Evolutionary conservation across 2,329 filamentous ascomycete species (phyloP).

Genomic region (Diaporthe caulivora): DNA sequence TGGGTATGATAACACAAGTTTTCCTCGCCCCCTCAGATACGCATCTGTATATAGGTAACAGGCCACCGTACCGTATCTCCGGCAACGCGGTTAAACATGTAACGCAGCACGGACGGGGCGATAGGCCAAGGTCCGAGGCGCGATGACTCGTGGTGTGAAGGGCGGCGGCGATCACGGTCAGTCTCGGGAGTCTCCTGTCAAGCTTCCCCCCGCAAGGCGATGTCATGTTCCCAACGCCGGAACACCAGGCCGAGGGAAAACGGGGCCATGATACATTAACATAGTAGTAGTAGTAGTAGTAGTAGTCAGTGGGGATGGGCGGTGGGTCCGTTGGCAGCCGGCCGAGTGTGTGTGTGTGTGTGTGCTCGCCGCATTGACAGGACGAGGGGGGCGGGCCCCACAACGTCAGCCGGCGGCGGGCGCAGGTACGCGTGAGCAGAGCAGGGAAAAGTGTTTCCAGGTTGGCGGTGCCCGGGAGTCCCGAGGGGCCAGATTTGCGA

Average conservation of each 20-base stretch:
- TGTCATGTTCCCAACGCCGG: neutral
- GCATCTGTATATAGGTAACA: neutral
- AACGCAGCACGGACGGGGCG: slow-evolving; percentile 6
- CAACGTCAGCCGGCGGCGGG: neutral
- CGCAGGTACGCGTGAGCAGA: too few relatives aligned
- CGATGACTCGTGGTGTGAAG: slow-evolving; percentile 4
- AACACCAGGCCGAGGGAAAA: neutral
- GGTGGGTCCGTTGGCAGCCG: neutral
- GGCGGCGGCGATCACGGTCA: neutral
- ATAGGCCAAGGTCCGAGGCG: neutral
- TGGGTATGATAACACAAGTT: neutral
- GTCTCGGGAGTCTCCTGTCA: neutral
- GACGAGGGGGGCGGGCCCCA: neutral
- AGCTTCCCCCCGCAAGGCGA: neutral
- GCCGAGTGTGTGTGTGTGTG: neutral
- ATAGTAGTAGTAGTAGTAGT: neutral
- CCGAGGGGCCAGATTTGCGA: neutral
- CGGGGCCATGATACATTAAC: too few relatives aligned
- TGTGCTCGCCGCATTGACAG: neutral
- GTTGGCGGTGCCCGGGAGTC: slow-evolving; percentile 16
- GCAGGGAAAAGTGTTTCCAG: neutral
- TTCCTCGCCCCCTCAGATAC: neutral
- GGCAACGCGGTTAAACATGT: slow-evolving; percentile 9
- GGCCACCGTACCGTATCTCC: neutral
- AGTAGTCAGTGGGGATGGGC: neutral